phyloP scores from a whole-genome alignment of 1,284 basidiomycete species.

The Trichosporon sp. region DNA sequence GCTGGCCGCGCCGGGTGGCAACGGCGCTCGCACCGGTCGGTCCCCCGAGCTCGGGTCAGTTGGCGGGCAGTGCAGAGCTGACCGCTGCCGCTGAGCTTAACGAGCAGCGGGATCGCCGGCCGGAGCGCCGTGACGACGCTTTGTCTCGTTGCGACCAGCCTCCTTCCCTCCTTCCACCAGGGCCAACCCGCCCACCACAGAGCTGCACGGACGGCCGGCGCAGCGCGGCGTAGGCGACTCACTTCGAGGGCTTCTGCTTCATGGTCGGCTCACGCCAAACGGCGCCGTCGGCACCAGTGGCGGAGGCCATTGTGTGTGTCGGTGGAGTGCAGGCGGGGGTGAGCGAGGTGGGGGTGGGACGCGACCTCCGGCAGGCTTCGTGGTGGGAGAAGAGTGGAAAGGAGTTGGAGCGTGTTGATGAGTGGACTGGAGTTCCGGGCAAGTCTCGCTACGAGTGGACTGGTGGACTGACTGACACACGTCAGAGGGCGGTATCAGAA shows the following conservation, averaged over 20 bases:
- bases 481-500: conserved; percentile 1
- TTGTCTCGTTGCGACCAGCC: background rate
- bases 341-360: background rate
- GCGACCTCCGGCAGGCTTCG: background rate
- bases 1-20: background rate
- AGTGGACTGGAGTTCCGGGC: background rate
- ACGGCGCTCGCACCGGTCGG: background rate
- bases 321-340: background rate
- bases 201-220: background rate
- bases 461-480: background rate
- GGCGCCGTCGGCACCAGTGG: conserved; percentile 7
- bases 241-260: conserved; percentile 40
- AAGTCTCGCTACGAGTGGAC: background rate
- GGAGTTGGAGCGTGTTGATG: background rate
- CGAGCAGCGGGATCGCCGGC: background rate
- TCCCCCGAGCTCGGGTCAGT: background rate
- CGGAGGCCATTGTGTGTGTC: conserved; percentile 1
- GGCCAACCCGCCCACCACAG: background rate
- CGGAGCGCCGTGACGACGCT: background rate
- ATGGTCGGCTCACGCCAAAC: conserved; percentile 24
- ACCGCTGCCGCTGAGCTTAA: background rate
- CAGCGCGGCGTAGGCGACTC: conserved; percentile 14
- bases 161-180: background rate
- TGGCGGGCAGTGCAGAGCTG: background rate
- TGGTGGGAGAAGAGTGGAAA: background rate